These are phyloP conservation scores for Penicillium sp. DNA, from an alignment of 2,329 filamentous ascomycete species.

Conservation along the genomic window DNA sequence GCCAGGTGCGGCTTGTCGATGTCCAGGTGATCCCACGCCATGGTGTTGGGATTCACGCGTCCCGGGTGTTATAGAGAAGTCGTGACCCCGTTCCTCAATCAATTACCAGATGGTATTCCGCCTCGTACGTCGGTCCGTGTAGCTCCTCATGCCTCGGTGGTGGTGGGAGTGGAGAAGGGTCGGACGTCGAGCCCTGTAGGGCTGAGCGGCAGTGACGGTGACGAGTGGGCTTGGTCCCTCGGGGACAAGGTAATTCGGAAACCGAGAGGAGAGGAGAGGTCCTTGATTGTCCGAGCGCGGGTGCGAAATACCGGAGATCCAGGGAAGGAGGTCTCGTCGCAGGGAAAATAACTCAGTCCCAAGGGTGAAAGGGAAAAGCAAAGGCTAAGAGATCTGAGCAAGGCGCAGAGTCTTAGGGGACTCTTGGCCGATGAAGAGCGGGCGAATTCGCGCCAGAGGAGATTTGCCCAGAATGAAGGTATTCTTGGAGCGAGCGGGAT, in stretches of 20 bases:
- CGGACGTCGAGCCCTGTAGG: constrained; percentile 17
- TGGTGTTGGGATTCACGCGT: constrained; percentile 22
- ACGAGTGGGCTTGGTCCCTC: not conserved
- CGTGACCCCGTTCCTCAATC: constrained; percentile 11
- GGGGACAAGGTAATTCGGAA: not conserved
- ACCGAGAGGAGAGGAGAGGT: not conserved
- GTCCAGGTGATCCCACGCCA: constrained; percentile 53
- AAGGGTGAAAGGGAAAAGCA: constrained; percentile 4
- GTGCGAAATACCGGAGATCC: not conserved
- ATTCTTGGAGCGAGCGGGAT: constrained; percentile 22
- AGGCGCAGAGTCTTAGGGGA: constrained; percentile 13
- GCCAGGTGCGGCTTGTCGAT: constrained; percentile 96
- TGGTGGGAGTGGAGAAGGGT: constrained; percentile 8
- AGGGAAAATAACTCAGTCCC: not conserved
- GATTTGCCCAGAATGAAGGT: constrained; percentile 19
- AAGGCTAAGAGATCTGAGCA: constrained; percentile 1
- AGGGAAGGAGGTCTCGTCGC: not conserved
- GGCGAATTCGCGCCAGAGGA: constrained; percentile 9
- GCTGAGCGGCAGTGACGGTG: constrained; percentile 8
- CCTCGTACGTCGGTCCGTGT: constrained; percentile 18
- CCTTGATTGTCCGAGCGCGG: not conserved
- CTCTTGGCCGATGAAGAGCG: constrained; percentile 18
- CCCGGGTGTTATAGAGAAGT: not conserved
- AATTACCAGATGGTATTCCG: constrained; percentile 26
- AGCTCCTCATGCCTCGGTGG: constrained; percentile 30